These are phyloP conservation scores for Colletotrichum scovillei DNA, from an alignment of 2,329 filamentous ascomycete species.

Conservation along the genomic window DNA sequence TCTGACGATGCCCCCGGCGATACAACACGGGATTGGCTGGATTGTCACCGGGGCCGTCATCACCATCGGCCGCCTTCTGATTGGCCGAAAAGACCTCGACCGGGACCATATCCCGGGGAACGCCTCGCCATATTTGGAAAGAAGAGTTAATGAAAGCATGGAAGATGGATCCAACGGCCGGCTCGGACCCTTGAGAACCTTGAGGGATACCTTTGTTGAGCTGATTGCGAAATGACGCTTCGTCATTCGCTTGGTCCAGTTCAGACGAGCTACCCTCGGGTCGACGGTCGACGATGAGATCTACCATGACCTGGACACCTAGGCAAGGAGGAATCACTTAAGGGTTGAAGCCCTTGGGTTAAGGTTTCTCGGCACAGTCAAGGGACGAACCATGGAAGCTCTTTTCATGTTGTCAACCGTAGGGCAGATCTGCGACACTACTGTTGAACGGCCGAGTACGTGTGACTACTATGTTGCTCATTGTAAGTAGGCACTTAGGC, in stretches of 20 bases:
- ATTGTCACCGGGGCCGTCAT: constrained; percentile 22
- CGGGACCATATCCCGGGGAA: neutral
- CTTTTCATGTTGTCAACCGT: too few relatives aligned
- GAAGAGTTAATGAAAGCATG: constrained; percentile 1
- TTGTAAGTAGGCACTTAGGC: too few relatives aligned
- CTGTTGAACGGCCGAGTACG: too few relatives aligned
- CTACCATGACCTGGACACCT: neutral
- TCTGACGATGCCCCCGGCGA: constrained; percentile 6
- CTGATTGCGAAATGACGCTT: neutral
- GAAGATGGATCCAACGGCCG: neutral
- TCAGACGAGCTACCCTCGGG: neutral
- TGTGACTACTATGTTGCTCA: too few relatives aligned
- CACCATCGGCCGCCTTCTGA: constrained; percentile 21
- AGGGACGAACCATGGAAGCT: neutral
- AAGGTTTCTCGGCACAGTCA: neutral
- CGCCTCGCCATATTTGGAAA: constrained; percentile 2
- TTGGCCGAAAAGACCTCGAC: constrained; percentile 4
- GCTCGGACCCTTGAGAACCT: constrained; percentile 16
- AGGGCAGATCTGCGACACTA: too few relatives aligned
- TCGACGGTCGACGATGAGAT: too few relatives aligned
- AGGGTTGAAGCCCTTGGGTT: neutral
- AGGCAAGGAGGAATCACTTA: neutral
- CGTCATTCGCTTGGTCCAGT: neutral
- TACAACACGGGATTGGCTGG: constrained; percentile 30
- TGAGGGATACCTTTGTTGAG: constrained; percentile 5